Evolutionary conservation across 2,329 filamentous ascomycete genomes (phyloP), one percentile per base, ranked within the genome.

Genomic region (Knufia fluminis): DNA sequence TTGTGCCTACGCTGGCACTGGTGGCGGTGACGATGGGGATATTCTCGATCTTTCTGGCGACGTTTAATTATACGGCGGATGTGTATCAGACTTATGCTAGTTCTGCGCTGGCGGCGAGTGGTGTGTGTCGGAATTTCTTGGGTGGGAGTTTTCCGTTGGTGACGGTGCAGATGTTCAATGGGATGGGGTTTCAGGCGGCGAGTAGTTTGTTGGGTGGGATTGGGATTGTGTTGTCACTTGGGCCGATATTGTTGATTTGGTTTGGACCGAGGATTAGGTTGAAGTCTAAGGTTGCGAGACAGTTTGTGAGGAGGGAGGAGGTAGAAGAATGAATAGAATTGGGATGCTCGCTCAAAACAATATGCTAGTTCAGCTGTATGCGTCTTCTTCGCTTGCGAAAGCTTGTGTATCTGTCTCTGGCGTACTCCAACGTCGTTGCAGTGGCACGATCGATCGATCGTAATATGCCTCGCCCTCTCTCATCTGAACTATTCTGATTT

Each of bases 41-140:
- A 55, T 91, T 87, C 65, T 83, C 80, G 28, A 80, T 96, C 24
- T 94, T 92, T 61, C 75, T 96, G 1, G 83, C 88, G 2, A 85
- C 87, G 0, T 95, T 95, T 70, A 96, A 96, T 63, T 96, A 94
- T 59, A 75, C 95, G 1, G 88, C 89, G 14, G 90, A 96, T 62
- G 83, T 83, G 1, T 96, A 96, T 65, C 83, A 89, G 61, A 74
- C 78, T 3, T 95, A 92, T 60, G 87, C 90, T 0, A 88, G 83
- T 39, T 92, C 86, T 0, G 89, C 90, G 0, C 71, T 95, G 3
- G 90, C 90, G 0, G 87, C 88, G 1, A 87, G 94, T 67, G 85
- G 80, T n/a, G 91, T 86, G 62, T 92, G 86, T 68, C 79, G 90
- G 12, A 96, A 96, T 62, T 72, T 94, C 1, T 70, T 95, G 0